Evolutionary conservation across 192 early-diverging fungal genomes (phyloP), one percentile per base, ranked within the genome.

Genomic region (Mortierella antarctica): DNA sequence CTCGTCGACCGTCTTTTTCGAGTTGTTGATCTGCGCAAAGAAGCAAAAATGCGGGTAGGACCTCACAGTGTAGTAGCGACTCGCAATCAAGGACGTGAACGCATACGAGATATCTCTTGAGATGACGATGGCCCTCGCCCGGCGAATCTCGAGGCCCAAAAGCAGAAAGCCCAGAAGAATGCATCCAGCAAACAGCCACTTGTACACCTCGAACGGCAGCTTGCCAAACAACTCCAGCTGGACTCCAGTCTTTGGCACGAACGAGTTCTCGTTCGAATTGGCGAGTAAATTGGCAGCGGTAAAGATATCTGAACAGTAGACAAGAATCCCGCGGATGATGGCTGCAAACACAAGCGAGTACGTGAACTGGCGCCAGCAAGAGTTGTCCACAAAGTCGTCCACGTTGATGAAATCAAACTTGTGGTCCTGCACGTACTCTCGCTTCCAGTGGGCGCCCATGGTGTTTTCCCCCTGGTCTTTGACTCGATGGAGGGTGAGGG

Each of bases 331-430:
- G 67, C 91, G 91, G 72, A 96, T 81, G 14, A 93, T 86, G 41
- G 85, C 76, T 14, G 91, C 67, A 73, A 90, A 92, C 50, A 94
- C 70, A 23, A 86, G 57, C 23, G 80, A 61, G 55, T 94, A 93
- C 49, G 72, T 65, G 42, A 91, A 68, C 42, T 83, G 80, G 9
- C 70, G 54, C 65, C 70, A 67, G 50, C 81, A 85, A 4, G 73
- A 83, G 4, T 66, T 70, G 44, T 86, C 75, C n/a, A 83, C 44
- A 84, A 92, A 95, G 66, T 94, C 92, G 13, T 94, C 89, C 12
- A 94, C 86, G 66, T 96, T 92, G 58, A 96, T 86, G 76, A 90
- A 94, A 84, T 95, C 94, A 73, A 95, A 96, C 81, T 94, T 95
- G 85, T 95, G 93, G 83, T 95, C 95, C 64, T 85, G 66, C 13